Evolutionary conservation across 2,329 filamentous ascomycete species (phyloP), one percentile per base, ranked within the genome.

Genomic region (Fusarium sp.): DNA sequence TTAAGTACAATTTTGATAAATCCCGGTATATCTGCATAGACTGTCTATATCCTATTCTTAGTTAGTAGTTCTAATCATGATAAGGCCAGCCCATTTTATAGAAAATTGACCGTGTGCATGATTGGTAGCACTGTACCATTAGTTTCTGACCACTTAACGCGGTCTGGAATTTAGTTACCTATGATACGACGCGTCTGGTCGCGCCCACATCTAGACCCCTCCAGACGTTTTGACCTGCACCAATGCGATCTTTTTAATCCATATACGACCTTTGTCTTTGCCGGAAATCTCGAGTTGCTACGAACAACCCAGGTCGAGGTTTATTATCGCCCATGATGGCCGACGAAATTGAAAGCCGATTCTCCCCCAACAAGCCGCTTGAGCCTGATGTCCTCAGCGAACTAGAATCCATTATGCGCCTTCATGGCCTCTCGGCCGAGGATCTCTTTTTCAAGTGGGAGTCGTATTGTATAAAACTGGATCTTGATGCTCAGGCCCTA

Each of bases 391-490:
- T 98, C 64, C 85, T 94, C 73, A 85, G 88, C 60, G 95, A 98
- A 84, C 86, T 99, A 75, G 89, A 93, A 80, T 97, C 94, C 66
- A 97, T 97, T 80, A 89, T 96, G 84, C 91, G 92, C 61, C 87
- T 98, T 68, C 94, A 98, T 83, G 91, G 90, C 53, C 88, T 98
- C 69, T 90, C 91, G 21, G 88, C 91, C 38, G 92, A 98, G 81
- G 96, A 98, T 80, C 87, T 98, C 32, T 98, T 94, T 83, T 98
- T 94, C 90, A 98, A 98, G 87, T 99, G 96, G 96, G 96, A 99
- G 82, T 96, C 95, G 1, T 98, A 98, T 86, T 95, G 93, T 82
- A 92, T 99, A 81, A 97, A 96, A 83, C 95, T 98, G 91, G 94
- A 95, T 30, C 85, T 90, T 53, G 94, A 97, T 64, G 93, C 94